Percentiles rank a stretch among this genome's conserved stretches.
Evolutionary conservation across 352 stramenopile genomes (phyloP).

Genomic region (Pythium brachiatum): DNA sequence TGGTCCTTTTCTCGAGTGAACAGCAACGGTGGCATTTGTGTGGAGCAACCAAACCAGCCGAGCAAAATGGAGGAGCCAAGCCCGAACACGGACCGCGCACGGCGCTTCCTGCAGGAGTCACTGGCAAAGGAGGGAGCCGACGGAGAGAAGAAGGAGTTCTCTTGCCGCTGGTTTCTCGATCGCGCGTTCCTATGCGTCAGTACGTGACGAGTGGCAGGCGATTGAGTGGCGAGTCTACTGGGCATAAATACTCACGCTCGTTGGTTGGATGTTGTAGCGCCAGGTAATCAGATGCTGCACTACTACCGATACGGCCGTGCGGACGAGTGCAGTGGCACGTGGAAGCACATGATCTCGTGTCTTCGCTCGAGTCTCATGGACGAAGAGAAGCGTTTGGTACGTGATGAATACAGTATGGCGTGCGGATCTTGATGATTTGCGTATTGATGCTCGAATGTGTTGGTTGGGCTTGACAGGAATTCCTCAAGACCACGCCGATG

Average conservation of each 20-base stretch:
- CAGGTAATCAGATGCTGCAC: slow-evolving; percentile 77
- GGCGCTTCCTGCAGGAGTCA: slow-evolving; percentile 59
- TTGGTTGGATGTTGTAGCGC: slow-evolving; percentile 38
- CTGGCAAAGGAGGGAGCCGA: slow-evolving; percentile 29
- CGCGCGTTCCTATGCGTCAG: slow-evolving; percentile 82
- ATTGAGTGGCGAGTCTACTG: not conserved
- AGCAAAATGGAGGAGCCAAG: slow-evolving; percentile 18
- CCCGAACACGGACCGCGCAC: slow-evolving; percentile 54
- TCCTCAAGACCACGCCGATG: slow-evolving; percentile 64
- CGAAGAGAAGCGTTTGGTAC: slow-evolving; percentile 57
- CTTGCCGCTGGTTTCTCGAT: slow-evolving; percentile 78
- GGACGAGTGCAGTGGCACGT: slow-evolving; percentile 80
- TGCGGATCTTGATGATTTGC: not conserved
- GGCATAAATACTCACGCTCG: not conserved
- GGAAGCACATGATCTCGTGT: slow-evolving; percentile 80
- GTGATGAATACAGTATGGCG: not conserved
- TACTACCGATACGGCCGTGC: slow-evolving; percentile 72
- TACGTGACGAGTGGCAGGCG: slow-evolving; percentile 36
- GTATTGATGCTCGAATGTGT: not conserved
- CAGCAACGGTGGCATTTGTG: not conserved
- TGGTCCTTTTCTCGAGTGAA: not conserved
- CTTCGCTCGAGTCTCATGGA: slow-evolving; percentile 79
- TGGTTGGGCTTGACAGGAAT: slow-evolving; percentile 34
- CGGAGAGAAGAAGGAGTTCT: slow-evolving; percentile 46
- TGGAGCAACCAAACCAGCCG: slow-evolving; percentile 6